These are phyloP conservation scores for Talaromyces adpressus DNA, from an alignment of 495 filamentous ascomycete genomes.

Conservation along the genomic window DNA sequence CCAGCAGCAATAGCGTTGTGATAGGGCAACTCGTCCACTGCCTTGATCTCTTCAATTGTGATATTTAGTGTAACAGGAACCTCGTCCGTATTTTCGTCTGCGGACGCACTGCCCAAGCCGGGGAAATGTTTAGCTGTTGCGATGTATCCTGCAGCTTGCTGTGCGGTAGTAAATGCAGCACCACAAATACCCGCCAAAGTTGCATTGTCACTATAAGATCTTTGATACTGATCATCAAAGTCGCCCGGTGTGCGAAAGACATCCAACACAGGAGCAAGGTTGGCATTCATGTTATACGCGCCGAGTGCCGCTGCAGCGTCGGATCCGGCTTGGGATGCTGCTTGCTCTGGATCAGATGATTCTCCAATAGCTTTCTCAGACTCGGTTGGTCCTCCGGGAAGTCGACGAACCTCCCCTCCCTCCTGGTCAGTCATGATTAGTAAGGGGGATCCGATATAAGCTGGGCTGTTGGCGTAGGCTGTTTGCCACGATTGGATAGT, in stretches of 20 bases:
- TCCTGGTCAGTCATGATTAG: slow-evolving; percentile 34
- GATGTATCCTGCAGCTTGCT: slow-evolving; percentile 25
- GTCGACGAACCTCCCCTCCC: slow-evolving; percentile 23
- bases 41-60: slow-evolving; percentile 16
- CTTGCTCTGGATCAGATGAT: slow-evolving; percentile 12
- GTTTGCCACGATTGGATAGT: slow-evolving; percentile 18
- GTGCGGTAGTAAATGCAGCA: slow-evolving; percentile 20
- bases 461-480: slow-evolving; percentile 19
- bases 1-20: slow-evolving; percentile 20
- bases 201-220: slow-evolving; percentile 23
- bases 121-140: slow-evolving; percentile 30
- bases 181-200: slow-evolving; percentile 17
- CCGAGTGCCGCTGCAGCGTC: slow-evolving; percentile 17
- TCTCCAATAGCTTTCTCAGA: slow-evolving; percentile 25
- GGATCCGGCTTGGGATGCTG: slow-evolving; percentile 19
- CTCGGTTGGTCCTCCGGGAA: slow-evolving; percentile 22
- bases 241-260: slow-evolving; percentile 23
- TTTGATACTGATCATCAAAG: slow-evolving; percentile 21
- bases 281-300: slow-evolving; percentile 21
- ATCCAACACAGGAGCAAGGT: slow-evolving; percentile 25
- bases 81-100: slow-evolving; percentile 21
- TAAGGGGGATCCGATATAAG: slow-evolving; percentile 19
- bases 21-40: slow-evolving; percentile 22
- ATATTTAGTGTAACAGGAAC: slow-evolving; percentile 24
- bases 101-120: slow-evolving; percentile 19